Percentiles rank a stretch among this genome's conserved stretches.
Conservation (phyloP, 257 asterid genomes). For the Osmanthus fragrans region DNA sequence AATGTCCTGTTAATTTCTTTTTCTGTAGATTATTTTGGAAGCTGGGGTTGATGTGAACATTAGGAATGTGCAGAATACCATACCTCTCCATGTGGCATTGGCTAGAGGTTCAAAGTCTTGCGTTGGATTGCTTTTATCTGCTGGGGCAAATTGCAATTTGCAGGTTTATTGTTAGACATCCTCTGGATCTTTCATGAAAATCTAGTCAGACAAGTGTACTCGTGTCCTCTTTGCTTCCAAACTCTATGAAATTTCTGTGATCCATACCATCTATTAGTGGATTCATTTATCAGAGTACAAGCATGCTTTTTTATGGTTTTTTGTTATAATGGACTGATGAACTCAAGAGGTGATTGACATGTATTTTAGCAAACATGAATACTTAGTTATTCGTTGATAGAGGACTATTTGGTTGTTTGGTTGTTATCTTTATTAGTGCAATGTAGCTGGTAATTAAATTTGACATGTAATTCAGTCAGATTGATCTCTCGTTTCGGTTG, state of each 20-base stretch:
- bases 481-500: neutral
- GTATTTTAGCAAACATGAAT: neutral
- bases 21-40: conserved; percentile 75
- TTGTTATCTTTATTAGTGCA: neutral
- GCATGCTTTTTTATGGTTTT: neutral
- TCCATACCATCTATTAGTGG: neutral
- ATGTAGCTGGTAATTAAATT: neutral
- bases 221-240: neutral
- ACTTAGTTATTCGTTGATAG: neutral
- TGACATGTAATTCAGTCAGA: neutral
- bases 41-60: conserved; percentile 96
- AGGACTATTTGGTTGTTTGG: neutral
- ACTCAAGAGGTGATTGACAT: neutral
- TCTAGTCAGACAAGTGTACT: neutral
- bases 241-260: neutral
- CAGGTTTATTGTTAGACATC: conserved; percentile 54
- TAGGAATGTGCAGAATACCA: conserved; percentile 80
- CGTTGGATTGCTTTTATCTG: conserved; percentile 85
- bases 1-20: conserved; percentile 9
- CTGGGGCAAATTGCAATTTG: conserved; percentile 91
- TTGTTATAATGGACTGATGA: neutral
- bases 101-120: conserved; percentile 98
- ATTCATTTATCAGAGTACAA: neutral
- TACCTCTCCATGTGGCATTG: conserved; percentile 97
- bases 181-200: conserved; percentile 19